Percentiles rank a stretch among this genome's conserved stretches.
Evolutionary conservation across 2,329 filamentous ascomycete genomes (phyloP).

Genomic region (Nigrograna mackinnonii): DNA sequence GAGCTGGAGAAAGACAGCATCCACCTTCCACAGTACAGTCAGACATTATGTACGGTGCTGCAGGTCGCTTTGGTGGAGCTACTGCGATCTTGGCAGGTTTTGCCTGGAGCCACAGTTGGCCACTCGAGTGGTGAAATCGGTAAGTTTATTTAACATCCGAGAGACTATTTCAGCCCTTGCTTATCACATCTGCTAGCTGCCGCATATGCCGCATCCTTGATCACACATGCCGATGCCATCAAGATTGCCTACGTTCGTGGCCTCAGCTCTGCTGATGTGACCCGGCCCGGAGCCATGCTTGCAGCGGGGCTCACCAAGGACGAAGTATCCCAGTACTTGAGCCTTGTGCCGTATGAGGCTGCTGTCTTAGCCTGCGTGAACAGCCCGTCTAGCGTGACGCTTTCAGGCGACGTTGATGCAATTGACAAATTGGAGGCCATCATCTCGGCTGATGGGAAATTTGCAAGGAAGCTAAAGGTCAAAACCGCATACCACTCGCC

Average conservation of each 20-base stretch:
- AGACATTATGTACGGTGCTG: slow-evolving; percentile 16
- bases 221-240: slow-evolving; percentile 23
- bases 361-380: slow-evolving; percentile 16
- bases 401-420: slow-evolving; percentile 5
- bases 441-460: slow-evolving; percentile 28
- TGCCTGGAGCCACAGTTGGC: slow-evolving; percentile 10
- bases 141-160: background rate
- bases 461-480: slow-evolving; percentile 45
- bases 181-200: slow-evolving; percentile 9
- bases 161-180: too few species aligned
- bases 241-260: slow-evolving; percentile 25
- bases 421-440: slow-evolving; percentile 4
- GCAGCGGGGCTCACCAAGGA: slow-evolving; percentile 18
- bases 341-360: slow-evolving; percentile 11
- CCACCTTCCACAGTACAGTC: slow-evolving; percentile 5
- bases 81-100: slow-evolving; percentile 10
- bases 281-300: slow-evolving; percentile 21
- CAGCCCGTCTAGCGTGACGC: slow-evolving; percentile 7
- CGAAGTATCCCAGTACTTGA: slow-evolving; percentile 16
- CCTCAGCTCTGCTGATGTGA: background rate
- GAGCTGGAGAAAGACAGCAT: slow-evolving; percentile 1
- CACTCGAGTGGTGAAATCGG: slow-evolving; percentile 25
- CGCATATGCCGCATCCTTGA: slow-evolving; percentile 27
- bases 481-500: slow-evolving; percentile 50
- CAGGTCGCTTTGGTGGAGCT: slow-evolving; percentile 19